These are phyloP conservation scores for Aspergillus sp. DNA, from an alignment of 2,329 filamentous ascomycete species.

Conservation along the genomic window DNA sequence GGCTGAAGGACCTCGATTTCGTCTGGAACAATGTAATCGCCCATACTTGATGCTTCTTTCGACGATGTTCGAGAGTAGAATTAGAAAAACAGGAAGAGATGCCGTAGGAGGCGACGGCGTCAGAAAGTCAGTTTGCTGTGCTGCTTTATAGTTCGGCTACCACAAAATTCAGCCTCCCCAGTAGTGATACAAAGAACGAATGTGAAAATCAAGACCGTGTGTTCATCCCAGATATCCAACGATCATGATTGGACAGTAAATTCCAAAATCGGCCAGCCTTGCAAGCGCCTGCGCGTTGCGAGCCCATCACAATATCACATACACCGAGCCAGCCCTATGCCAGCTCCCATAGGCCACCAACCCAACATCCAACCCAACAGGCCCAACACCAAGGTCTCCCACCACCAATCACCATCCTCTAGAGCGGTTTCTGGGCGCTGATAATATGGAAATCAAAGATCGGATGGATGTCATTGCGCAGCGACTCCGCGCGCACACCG, in stretches of 20 bases:
- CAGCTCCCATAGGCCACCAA: background rate
- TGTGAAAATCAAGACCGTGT: no score
- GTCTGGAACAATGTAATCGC: background rate
- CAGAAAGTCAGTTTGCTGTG: no score
- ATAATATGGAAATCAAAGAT: slow-evolving; percentile 17
- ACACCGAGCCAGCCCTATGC: background rate
- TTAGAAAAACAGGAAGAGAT: background rate
- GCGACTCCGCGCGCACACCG: slow-evolving; percentile 11
- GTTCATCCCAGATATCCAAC: background rate
- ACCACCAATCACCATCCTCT: background rate
- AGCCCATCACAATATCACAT: background rate
- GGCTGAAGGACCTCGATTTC: background rate
- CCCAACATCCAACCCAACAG: background rate
- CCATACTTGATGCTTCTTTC: background rate
- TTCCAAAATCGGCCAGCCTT: background rate
- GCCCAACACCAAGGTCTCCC: background rate
- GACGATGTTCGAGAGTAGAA: fast-evolving
- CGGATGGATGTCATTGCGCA: slow-evolving; percentile 15
- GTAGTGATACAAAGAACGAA: no score
- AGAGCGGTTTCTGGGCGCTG: slow-evolving; percentile 12
- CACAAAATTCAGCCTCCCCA: no score
- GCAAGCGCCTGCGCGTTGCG: background rate
- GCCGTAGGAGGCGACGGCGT: no score
- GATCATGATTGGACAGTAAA: background rate
- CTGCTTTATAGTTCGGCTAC: no score